These are phyloP conservation scores for Cladosporium sp. DNA, from an alignment of 2,329 filamentous ascomycete genomes.

Conservation along the genomic window DNA sequence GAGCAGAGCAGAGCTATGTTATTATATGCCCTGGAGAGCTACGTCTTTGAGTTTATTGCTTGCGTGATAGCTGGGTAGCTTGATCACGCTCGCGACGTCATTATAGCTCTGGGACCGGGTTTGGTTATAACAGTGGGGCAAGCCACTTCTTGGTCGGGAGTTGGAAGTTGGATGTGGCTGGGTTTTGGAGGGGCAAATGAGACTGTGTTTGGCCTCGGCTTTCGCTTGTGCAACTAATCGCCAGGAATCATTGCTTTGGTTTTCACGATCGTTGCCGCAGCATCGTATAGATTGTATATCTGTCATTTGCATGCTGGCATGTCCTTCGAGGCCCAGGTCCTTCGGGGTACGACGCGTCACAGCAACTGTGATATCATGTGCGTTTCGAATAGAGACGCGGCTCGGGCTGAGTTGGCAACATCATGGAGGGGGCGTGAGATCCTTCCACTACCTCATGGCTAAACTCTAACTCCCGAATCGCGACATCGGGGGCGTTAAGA, in stretches of 20 bases:
- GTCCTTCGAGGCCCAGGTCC: no score
- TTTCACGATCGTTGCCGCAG: not conserved
- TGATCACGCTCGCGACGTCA: slow-evolving; percentile 7
- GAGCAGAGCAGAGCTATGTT: slow-evolving; percentile 1
- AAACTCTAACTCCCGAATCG: not conserved
- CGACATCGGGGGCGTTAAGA: not conserved
- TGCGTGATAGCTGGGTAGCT: slow-evolving; percentile 9
- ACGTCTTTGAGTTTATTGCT: not conserved
- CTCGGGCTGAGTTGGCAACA: not conserved
- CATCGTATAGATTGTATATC: not conserved
- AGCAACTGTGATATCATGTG: not conserved
- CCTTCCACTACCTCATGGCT: not conserved
- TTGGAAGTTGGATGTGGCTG: slow-evolving; percentile 1
- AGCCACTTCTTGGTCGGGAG: not conserved
- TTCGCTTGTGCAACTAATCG: not conserved
- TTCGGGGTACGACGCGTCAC: no score
- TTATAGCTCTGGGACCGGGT: not conserved
- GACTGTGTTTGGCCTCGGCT: slow-evolving; percentile 6
- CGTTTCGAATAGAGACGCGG: not conserved
- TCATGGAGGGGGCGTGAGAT: not conserved
- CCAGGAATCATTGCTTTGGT: not conserved
- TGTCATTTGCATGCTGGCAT: no score
- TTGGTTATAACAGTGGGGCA: not conserved
- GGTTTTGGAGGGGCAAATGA: not conserved
- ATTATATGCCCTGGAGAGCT: slow-evolving; percentile 3